phyloP scores from a whole-genome alignment of 164 flowering plant species.

The Malania oleifera region DNA sequence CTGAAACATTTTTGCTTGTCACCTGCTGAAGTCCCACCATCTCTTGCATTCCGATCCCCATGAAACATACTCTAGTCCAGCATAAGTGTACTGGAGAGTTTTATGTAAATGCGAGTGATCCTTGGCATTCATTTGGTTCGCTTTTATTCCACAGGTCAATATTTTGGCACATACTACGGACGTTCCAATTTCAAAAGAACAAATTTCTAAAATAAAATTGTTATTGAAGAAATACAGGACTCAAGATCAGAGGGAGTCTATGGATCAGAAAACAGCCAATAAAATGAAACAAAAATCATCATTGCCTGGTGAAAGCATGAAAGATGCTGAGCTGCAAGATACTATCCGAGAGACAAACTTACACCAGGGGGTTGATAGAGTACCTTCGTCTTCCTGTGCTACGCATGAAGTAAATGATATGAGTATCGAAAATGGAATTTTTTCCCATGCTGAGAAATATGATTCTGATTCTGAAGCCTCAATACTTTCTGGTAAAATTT shows the following conservation, averaged over 20 bases:
- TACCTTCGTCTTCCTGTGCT: slow-evolving; percentile 21
- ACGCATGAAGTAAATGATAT: slow-evolving; percentile 9
- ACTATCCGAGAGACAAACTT: slow-evolving; percentile 10
- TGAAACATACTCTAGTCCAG: no score
- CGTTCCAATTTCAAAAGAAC: slow-evolving; percentile 34
- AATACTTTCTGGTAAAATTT: slow-evolving; percentile 16
- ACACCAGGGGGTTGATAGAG: slow-evolving; percentile 17
- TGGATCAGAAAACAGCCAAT: slow-evolving; percentile 16
- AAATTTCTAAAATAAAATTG: slow-evolving; percentile 32
- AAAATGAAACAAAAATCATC: slow-evolving; percentile 18
- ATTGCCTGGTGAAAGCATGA: slow-evolving; percentile 16
- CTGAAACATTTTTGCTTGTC: no score
- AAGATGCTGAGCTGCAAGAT: slow-evolving; percentile 26
- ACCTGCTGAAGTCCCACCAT: no score
- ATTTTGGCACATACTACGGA: slow-evolving; percentile 57
- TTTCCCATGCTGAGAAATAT: slow-evolving; percentile 17
- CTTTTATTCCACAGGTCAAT: slow-evolving; percentile 48
- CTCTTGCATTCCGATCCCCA: no score
- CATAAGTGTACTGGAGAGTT: no score
- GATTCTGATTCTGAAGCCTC: slow-evolving; percentile 30
- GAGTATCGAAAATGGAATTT: slow-evolving; percentile 15
- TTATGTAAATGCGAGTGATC: background rate
- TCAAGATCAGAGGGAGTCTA: slow-evolving; percentile 27
- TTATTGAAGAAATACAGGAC: slow-evolving; percentile 40
- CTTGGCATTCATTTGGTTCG: slow-evolving; percentile 1